These are phyloP conservation scores for Fusarium poae DNA, from an alignment of 2,329 filamentous ascomycete genomes.

Conservation along the genomic window DNA sequence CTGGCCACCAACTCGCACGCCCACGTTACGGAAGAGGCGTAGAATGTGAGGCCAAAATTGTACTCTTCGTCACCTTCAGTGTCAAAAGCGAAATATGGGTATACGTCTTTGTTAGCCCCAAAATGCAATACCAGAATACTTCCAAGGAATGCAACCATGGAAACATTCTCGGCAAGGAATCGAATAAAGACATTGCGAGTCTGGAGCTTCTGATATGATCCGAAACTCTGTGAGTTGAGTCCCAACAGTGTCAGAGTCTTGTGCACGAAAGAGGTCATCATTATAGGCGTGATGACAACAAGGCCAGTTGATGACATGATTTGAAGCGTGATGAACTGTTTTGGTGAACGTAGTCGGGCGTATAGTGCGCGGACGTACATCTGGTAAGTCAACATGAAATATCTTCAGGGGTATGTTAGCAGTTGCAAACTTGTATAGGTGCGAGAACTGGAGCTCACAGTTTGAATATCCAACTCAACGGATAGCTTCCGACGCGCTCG, in stretches of 20 bases:
- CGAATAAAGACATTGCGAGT: slow-evolving; percentile 76
- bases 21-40: slow-evolving; percentile 74
- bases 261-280: slow-evolving; percentile 72
- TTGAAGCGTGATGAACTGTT: slow-evolving; percentile 75
- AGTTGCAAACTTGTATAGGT: neutral
- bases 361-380: slow-evolving; percentile 78
- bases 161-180: slow-evolving; percentile 75
- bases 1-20: slow-evolving; percentile 74
- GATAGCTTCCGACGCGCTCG: slow-evolving; percentile 76
- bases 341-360: slow-evolving; percentile 73
- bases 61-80: slow-evolving; percentile 60
- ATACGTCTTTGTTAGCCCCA: slow-evolving; percentile 75
- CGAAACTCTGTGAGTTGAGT: slow-evolving; percentile 71
- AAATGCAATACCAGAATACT: slow-evolving; percentile 75
- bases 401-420: slow-evolving; percentile 56
- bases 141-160: slow-evolving; percentile 76
- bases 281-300: slow-evolving; percentile 73
- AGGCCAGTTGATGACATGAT: slow-evolving; percentile 72
- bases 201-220: slow-evolving; percentile 74
- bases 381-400: slow-evolving; percentile 78
- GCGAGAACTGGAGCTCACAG: slow-evolving; percentile 60
- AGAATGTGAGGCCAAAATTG: slow-evolving; percentile 73
- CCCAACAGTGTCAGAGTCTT: slow-evolving; percentile 65
- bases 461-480: slow-evolving; percentile 78
- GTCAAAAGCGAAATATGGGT: slow-evolving; percentile 78